Evolutionary conservation across 257 asterid genomes (phyloP).

Genomic region (Linderniella brevidens): DNA sequence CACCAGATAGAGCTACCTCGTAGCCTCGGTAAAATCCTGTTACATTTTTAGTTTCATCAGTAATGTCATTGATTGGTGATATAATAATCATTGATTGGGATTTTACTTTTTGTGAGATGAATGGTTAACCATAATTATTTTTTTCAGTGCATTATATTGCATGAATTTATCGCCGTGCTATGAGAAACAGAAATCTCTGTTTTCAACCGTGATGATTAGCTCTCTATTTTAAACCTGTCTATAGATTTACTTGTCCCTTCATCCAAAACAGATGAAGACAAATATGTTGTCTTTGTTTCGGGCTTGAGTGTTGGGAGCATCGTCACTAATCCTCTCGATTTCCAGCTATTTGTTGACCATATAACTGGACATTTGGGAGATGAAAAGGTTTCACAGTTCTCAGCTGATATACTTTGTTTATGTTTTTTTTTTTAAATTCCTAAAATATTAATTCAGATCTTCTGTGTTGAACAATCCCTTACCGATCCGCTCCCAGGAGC

Average conservation of each 20-base stretch:
- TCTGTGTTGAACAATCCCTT: not conserved
- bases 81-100: slow-evolving; percentile 1
- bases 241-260: not conserved
- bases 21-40: slow-evolving; percentile 30
- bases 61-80: slow-evolving; percentile 1
- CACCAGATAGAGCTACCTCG: slow-evolving; percentile 61
- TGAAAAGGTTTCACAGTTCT: slow-evolving; percentile 36
- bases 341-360: slow-evolving; percentile 90
- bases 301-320: slow-evolving; percentile 77
- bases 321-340: slow-evolving; percentile 69
- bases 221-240: too few species aligned
- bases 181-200: too few species aligned
- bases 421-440: not conserved
- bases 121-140: slow-evolving; percentile 1
- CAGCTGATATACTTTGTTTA: not conserved
- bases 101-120: slow-evolving; percentile 7
- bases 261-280: slow-evolving; percentile 64
- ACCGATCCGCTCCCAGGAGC: slow-evolving; percentile 38
- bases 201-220: too few species aligned
- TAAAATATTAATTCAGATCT: not conserved
- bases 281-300: slow-evolving; percentile 67
- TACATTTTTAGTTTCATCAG: slow-evolving; percentile 4
- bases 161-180: too few species aligned
- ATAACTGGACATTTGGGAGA: slow-evolving; percentile 98
- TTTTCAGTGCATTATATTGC: not conserved